Evolutionary conservation across 2,329 filamentous ascomycete genomes (phyloP), one percentile per base, ranked within the genome.

Genomic region (Dactylellina sp.): DNA sequence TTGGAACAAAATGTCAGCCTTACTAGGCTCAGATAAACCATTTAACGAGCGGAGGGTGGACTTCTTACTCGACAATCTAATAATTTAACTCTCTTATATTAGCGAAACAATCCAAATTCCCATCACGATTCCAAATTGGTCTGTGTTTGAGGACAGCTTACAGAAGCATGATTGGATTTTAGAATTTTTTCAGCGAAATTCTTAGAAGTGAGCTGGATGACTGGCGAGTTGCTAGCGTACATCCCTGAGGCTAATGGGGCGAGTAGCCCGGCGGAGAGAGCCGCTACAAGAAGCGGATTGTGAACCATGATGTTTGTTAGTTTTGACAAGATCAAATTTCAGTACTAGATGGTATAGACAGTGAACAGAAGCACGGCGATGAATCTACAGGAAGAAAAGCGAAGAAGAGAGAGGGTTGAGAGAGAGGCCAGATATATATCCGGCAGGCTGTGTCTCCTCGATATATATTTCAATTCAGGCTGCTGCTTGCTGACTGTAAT

Each of bases 111-210:
- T 32, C 28, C 5, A 9, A 9, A 32, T 32, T 32, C 28, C 28
- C 28, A 32, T 5, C 28, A 32, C 28, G 28, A 32, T 9, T 32
- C 9, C 28, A 32, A 32, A 9, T 9, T n/a, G n/a, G n/a, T n/a
- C n/a, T n/a, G n/a, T n/a, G n/a, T n/a, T n/a, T n/a, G n/a, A n/a
- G n/a, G n/a, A 35, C 14, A 28, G 80, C 89, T 81, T 86, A 97
- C 93, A 59, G 93, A 93, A 44, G 93, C 96, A 82, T 98, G 86
- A 80, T 97, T 97, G 25, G 93, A 97, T 80, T 91, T 89, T 50
- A 90, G 88, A 81, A 99, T 93, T 77, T 97, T 83, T 75, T 86
- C 87, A 80, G 94, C 89, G 81, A 96, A 98, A 79, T 86, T 91
- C 82, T 90, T 91, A 66, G 85, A 86, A 78, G 90, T 89, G 76